phyloP scores from a whole-genome alignment of 1,284 basidiomycete species.

The Neonothopanus nambi region DNA sequence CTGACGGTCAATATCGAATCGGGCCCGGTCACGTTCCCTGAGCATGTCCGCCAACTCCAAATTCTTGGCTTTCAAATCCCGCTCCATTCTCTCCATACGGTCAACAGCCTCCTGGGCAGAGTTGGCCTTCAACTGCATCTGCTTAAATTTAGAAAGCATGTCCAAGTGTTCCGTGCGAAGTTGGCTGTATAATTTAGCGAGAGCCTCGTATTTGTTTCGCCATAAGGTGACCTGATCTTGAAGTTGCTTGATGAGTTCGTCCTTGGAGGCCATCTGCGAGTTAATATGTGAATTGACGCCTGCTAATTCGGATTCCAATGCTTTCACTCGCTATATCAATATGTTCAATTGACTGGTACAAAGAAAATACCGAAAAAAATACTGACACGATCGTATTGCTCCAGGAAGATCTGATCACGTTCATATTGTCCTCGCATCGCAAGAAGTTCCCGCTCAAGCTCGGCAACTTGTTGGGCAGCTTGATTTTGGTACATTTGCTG shows the following conservation, averaged over 20 bases:
- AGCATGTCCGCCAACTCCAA: conserved; percentile 99
- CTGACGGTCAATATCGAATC: conserved; percentile 95
- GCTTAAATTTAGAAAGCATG: conserved; percentile 96
- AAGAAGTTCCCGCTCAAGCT: conserved; percentile 90
- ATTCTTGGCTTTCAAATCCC: conserved; percentile 98
- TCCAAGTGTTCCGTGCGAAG: conserved; percentile 97
- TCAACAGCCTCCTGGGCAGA: conserved; percentile 99
- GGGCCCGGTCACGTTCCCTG: conserved; percentile 92
- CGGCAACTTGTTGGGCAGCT: conserved; percentile 66
- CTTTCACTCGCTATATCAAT: conserved; percentile 82
- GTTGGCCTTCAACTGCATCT: conserved; percentile 96
- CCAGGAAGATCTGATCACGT: conserved; percentile 95
- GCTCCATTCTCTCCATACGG: conserved; percentile 98
- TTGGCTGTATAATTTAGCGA: conserved; percentile 98
- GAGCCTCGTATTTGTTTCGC: conserved; percentile 98
- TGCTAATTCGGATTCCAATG: conserved; percentile 88
- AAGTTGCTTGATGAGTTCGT: conserved; percentile 93
- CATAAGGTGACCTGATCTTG: conserved; percentile 97
- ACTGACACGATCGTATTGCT: conserved; percentile 93
- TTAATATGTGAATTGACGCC: conserved; percentile 81
- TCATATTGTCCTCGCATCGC: conserved; percentile 97
- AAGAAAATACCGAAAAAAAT: not conserved
- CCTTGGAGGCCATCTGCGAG: conserved; percentile 90
- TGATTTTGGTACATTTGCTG: conserved; percentile 76
- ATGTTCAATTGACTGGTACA: conserved; percentile 8